phyloP scores from a whole-genome alignment of 139 green algal species.

The Edaphochlamys debaryana region DNA sequence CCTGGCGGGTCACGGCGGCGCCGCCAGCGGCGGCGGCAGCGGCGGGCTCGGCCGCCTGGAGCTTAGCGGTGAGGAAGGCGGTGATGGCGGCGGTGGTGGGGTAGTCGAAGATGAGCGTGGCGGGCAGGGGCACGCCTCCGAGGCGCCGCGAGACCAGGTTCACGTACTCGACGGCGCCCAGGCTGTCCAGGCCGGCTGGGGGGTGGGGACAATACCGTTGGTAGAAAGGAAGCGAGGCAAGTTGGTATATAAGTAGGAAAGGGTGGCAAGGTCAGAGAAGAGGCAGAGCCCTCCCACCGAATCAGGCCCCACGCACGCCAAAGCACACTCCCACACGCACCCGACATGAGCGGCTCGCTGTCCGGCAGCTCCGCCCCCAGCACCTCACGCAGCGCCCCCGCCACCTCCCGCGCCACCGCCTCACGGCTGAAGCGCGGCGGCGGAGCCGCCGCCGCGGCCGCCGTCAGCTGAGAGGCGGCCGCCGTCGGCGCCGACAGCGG shows the following conservation, averaged over 20 bases:
- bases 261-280: too few relatives aligned
- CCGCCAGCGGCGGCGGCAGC: background rate
- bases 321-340: slow-evolving; percentile 43
- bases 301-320: too few relatives aligned
- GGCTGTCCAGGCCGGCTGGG: slow-evolving; percentile 83
- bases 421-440: slow-evolving; percentile 8
- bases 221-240: too few relatives aligned
- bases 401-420: slow-evolving; percentile 50
- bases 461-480: background rate
- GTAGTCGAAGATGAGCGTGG: slow-evolving; percentile 82
- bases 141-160: slow-evolving; percentile 68
- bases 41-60: slow-evolving; percentile 7
- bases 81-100: slow-evolving; percentile 72
- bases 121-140: slow-evolving; percentile 60
- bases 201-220: too few relatives aligned
- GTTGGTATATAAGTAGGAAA: too few relatives aligned
- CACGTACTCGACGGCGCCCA: slow-evolving; percentile 83
- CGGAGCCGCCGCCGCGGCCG: background rate
- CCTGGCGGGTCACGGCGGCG: background rate
- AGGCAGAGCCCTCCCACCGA: too few relatives aligned
- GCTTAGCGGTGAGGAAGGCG: slow-evolving; percentile 43
- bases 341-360: slow-evolving; percentile 78
- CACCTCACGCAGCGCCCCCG: slow-evolving; percentile 64
- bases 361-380: slow-evolving; percentile 61
- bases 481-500: background rate